Base-by-base conservation (phyloP, 441 rosid genomes). In the Theobroma grandiflorum region DNA sequence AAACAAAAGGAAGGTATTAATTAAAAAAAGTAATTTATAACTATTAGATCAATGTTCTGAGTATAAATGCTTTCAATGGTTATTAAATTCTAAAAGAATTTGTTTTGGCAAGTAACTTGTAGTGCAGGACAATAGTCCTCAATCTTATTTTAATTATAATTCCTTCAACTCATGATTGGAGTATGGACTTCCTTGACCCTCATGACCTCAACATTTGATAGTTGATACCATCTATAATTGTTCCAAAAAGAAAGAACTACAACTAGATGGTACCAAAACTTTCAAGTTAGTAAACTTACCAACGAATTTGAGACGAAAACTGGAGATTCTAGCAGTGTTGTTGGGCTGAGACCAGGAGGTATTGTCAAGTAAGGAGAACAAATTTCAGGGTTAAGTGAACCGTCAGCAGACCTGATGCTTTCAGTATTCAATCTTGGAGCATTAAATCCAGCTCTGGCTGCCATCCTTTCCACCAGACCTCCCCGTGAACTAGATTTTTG, bases 261-360 rank as follows among this genome's bases (percentile, higher is more conserved):
- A 73, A 75, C 52, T 47, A 66, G 45, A 76, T 66, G 65, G 55
- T 33, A 67, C n/a, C 42, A 22, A 74, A 42, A 70, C 64, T 22
- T 26, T 69, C 31, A 65, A 55, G 58, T 64, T 67, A 72, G 35
- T 74, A 80, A 75, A 75, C 90, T 75, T 89, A 92, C 96, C 92
- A 92, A 76, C 4, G 94, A 83, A 74, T 92, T 92, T 38, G 90
- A 88, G 79, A 90, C 92, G 61, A 92, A 89, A 68, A 92, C 93
- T 0, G 96, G 96, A 78, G 96, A 92, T 11, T 92, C 96, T 58
- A 92, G 87, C 82, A 90, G 87, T 55, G 92, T 81, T 18, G 96
- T 89, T 53, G 96, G 96, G 79, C 96, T 92, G 59, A 92, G 87
- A 43, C 96, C 96, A 81, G 94, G 90, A 78, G 94, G 85, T 77